Base-by-base conservation (phyloP, 805 yeast species). In the Hagleromyces aurorensis region DNA sequence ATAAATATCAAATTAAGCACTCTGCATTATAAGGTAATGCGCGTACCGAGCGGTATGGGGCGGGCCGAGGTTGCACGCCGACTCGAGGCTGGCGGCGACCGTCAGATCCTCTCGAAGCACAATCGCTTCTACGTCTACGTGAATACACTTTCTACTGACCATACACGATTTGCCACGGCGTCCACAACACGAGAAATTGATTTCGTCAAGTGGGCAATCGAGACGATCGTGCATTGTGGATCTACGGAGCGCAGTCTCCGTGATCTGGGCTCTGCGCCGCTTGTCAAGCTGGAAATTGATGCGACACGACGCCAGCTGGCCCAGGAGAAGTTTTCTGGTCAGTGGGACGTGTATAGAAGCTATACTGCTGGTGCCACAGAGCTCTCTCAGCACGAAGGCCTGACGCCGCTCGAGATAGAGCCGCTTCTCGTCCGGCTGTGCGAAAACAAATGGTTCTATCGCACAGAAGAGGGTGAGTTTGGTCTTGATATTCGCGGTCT, bases 121-220 rank as follows among this genome's bases (percentile, higher is more conserved):
- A 44, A 32, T 23, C 36, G 43, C 22, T 51, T 39, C 27, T 52
- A 48, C 23, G 48, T 50, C 12, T 52, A 52, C 25, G 34, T 45
- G 4, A 53, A 55, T 32, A 16, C 32, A 7, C 38, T 29, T 16
- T 41, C 48, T 9, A 43, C 38, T 11, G 46, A 40, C 2, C 54
- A 50, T 22, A 43, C 52, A 3, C 43, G 44, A 33, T 18, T 49
- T n/a, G 56, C 57, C 4, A 52, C 60, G 0, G 27, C 38, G 18
- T 48, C 49, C 34, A 37, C 38, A 7, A 34, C 37, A 6, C 42
- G 37, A 13, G 60, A 55, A 29, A 40, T 53, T 6, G 45, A 41
- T 13, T 55, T 45, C 29, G 38, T 53, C 23, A 50, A 53, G 29
- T 49, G 48, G 47, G 30, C 45, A 13, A 31, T 55, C n/a, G 44